A percentile compares a stretch with the other conserved stretches of the same genome.
Conservation (phyloP, 2,329 filamentous ascomycete genomes). For the Monosporascus sp. region DNA sequence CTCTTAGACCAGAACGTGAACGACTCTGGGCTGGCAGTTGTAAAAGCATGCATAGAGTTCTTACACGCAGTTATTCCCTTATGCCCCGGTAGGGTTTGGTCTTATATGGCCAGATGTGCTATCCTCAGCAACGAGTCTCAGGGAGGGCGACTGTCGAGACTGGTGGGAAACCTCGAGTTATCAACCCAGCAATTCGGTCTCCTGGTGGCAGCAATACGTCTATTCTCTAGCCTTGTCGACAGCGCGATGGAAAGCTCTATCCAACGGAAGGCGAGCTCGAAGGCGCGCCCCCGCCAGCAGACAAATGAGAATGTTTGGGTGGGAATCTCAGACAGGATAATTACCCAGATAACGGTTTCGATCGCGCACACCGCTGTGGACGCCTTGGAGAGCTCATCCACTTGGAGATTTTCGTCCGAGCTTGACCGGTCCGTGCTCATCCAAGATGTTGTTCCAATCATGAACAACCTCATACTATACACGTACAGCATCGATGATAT, state of each 20-base stretch:
- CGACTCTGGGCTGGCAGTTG: conserved; percentile 59
- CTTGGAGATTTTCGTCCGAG: conserved; percentile 73
- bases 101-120: conserved; percentile 75
- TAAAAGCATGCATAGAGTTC: conserved; percentile 72
- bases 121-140: conserved; percentile 72
- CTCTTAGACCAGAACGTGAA: conserved; percentile 58
- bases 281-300: conserved; percentile 40
- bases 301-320: conserved; percentile 53
- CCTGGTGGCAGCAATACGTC: conserved; percentile 62
- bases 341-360: conserved; percentile 64
- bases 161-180: conserved; percentile 79
- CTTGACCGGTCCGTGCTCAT: conserved; percentile 66
- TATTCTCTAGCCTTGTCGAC: conserved; percentile 72
- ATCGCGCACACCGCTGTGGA: conserved; percentile 74
- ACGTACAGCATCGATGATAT: conserved; percentile 70
- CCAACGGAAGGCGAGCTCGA: conserved; percentile 54
- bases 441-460: conserved; percentile 59
- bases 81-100: conserved; percentile 85
- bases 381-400: conserved; percentile 77
- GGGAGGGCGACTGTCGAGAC: conserved; percentile 68
- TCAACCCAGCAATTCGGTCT: conserved; percentile 72
- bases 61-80: conserved; percentile 65
- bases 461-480: conserved; percentile 66
- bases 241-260: conserved; percentile 68
- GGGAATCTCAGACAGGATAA: conserved; percentile 71